Conservation (phyloP, 345 rosid genomes). For the Ricinus communis region DNA sequence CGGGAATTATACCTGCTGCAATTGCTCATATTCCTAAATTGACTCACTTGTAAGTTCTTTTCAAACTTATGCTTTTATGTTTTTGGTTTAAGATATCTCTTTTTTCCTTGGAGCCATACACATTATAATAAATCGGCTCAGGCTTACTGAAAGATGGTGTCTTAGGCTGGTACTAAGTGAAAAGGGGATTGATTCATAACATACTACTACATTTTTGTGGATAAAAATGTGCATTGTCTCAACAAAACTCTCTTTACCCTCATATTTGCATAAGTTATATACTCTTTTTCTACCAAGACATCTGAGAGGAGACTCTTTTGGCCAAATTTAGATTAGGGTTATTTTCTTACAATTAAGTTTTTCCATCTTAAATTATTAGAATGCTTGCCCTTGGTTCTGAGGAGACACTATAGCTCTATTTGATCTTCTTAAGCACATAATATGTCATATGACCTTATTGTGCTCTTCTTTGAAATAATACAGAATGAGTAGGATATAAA, state of each 20-base stretch:
- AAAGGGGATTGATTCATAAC: not conserved
- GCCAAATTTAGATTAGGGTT: not conserved
- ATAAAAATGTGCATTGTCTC: conserved; percentile 1
- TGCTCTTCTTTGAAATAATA: not conserved
- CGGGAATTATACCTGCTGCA: conserved; percentile 71
- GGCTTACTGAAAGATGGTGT: not conserved
- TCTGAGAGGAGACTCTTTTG: not conserved
- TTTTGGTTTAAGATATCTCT: not conserved
- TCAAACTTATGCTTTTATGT: not conserved
- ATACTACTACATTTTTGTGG: not conserved
- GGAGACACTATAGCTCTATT: not conserved
- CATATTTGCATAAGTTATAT: not conserved
- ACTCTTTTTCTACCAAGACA: not conserved
- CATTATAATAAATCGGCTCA: not conserved
- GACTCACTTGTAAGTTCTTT: conserved; percentile 72
- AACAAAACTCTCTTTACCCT: not conserved
- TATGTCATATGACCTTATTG: not conserved
- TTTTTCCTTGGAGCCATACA: not conserved
- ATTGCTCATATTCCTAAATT: conserved; percentile 73
- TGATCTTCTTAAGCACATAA: not conserved
- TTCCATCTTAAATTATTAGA: not conserved
- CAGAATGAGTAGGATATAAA: not conserved
- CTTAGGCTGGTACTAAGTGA: not conserved
- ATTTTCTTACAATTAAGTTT: not conserved
- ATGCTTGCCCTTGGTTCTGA: not conserved